phyloP scores from a whole-genome alignment of 441 rosid genomes.

The Biscutella laevigata region DNA sequence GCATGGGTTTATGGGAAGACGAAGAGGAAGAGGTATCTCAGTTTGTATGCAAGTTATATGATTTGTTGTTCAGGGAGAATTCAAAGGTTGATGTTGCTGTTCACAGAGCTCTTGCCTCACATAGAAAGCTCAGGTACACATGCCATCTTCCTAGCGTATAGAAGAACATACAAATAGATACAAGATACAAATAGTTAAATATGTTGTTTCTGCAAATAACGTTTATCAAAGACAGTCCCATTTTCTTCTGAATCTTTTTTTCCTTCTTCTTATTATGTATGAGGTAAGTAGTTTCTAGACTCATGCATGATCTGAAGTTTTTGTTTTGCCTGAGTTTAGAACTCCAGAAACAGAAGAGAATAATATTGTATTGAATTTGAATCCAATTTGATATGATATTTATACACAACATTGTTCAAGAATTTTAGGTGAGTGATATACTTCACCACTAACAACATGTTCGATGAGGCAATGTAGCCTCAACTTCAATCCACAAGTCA shows the following conservation, averaged over 20 bases:
- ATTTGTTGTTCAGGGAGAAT: constrained; percentile 58
- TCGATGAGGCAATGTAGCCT: constrained; percentile 48
- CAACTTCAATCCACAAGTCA: constrained; percentile 63
- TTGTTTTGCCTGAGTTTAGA: no score
- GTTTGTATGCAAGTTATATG: constrained; percentile 65
- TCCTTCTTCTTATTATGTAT: no score
- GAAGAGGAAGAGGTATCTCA: constrained; percentile 68
- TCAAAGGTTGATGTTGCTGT: constrained; percentile 58
- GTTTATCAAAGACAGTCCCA: no score
- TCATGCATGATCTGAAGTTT: no score
- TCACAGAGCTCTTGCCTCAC: constrained; percentile 52
- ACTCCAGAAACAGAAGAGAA: no score
- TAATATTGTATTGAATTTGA: no score
- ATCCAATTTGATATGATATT: background rate
- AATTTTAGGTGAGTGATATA: background rate
- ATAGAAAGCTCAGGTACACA: constrained; percentile 54
- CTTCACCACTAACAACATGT: background rate
- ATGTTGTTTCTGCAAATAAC: no score
- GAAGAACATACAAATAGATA: background rate
- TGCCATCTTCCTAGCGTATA: constrained; percentile 69
- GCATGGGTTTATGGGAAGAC: constrained; percentile 55
- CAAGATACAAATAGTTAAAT: no score
- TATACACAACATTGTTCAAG: background rate
- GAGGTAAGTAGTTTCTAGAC: no score
- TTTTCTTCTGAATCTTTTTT: no score